A percentile compares a stretch with the other conserved stretches of the same genome.
Evolutionary conservation across 169 alveolate genomes (phyloP).

Genomic region (Eimeria brunetti): DNA sequence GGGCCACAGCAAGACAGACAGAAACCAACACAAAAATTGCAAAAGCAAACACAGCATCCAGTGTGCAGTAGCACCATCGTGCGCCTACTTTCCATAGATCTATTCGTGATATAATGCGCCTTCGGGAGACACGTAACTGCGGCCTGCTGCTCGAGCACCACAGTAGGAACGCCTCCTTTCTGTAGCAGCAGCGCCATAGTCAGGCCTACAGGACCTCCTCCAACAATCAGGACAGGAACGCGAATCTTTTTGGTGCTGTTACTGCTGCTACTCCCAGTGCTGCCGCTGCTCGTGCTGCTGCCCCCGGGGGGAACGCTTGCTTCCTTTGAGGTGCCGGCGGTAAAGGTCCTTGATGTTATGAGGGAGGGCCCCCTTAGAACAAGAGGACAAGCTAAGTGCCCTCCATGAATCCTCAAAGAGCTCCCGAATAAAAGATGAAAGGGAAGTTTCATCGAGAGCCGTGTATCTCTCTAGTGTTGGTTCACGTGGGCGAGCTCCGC

Average conservation of each 20-base stretch:
- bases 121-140: slow-evolving; percentile 90
- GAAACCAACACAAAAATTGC: background rate
- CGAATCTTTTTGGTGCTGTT: background rate
- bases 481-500: background rate
- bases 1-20: background rate
- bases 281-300: background rate
- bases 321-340: background rate
- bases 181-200: slow-evolving; percentile 91
- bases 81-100: slow-evolving; percentile 94
- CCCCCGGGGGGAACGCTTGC: background rate
- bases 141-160: slow-evolving; percentile 89
- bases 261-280: background rate
- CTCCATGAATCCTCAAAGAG: background rate
- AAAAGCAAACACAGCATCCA: background rate
- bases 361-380: background rate
- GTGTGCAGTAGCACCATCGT: background rate
- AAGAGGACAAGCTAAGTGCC: background rate
- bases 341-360: background rate
- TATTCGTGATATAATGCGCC: slow-evolving; percentile 94
- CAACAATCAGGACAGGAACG: slow-evolving; percentile 90
- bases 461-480: background rate
- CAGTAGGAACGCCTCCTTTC: slow-evolving; percentile 88
- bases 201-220: slow-evolving; percentile 97
- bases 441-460: background rate
- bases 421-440: background rate